These are phyloP conservation scores for Globisporangium mamillatum DNA, from an alignment of 352 stramenopile species.

Conservation along the genomic window DNA sequence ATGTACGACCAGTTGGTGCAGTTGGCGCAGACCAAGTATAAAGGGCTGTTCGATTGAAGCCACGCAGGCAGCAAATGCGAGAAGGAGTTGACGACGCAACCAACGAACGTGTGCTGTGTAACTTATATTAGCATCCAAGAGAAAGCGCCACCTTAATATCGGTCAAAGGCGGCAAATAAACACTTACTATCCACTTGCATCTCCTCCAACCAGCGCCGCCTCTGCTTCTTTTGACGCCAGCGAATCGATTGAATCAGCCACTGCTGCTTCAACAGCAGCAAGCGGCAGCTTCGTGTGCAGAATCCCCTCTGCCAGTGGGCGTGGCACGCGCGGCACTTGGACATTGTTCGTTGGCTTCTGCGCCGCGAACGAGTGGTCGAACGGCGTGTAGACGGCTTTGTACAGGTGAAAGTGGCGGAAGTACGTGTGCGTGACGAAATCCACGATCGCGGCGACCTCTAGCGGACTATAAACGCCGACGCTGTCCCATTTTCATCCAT, in stretches of 20 bases:
- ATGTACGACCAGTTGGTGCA: conserved; percentile 84
- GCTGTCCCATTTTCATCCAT: conserved; percentile 21
- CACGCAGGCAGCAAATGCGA: neutral
- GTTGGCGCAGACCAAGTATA: conserved; percentile 71
- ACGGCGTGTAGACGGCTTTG: conserved; percentile 77
- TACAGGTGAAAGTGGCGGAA: conserved; percentile 80
- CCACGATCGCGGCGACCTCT: conserved; percentile 56
- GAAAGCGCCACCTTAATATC: neutral
- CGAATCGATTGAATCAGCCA: neutral
- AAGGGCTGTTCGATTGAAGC: conserved; percentile 69
- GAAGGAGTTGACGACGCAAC: neutral
- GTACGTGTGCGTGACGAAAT: conserved; percentile 78
- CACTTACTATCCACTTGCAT: neutral
- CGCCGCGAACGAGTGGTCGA: conserved; percentile 47
- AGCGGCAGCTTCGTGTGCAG: conserved; percentile 24
- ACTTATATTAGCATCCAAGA: conserved; percentile 12
- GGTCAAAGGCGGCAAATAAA: neutral
- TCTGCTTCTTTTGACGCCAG: conserved; percentile 14
- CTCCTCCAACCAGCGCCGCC: neutral
- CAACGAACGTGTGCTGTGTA: conserved; percentile 6
- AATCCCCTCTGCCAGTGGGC: conserved; percentile 38
- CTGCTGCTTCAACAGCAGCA: neutral
- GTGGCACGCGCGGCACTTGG: conserved; percentile 32
- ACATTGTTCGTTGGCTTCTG: conserved; percentile 46
- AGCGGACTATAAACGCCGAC: conserved; percentile 52